Conservation (phyloP, 1,139 yeast genomes). For the Arxiozyma telluris region DNA sequence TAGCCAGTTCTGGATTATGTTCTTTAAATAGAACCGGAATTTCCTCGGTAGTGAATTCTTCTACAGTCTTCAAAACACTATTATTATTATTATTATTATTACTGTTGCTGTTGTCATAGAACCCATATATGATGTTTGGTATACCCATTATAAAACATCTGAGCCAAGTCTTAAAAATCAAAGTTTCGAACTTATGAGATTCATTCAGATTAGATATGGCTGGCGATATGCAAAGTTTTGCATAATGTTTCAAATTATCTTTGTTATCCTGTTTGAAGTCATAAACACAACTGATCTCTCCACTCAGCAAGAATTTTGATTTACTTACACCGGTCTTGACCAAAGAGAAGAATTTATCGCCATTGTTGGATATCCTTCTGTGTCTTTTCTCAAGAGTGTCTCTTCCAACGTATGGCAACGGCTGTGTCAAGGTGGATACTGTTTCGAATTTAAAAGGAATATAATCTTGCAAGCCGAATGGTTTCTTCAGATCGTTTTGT, state of each 20-base stretch:
- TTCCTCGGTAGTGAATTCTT: constrained; percentile 68
- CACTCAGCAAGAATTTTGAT: constrained; percentile 62
- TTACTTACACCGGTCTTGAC: constrained; percentile 80
- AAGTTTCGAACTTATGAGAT: constrained; percentile 50
- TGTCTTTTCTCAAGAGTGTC: constrained; percentile 55
- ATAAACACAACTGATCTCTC: constrained; percentile 85
- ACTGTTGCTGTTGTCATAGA: constrained; percentile 50
- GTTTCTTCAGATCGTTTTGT: constrained; percentile 25
- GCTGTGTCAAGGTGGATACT: constrained; percentile 62
- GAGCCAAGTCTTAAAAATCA: constrained; percentile 78
- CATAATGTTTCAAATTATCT: constrained; percentile 60
- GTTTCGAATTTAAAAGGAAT: constrained; percentile 84
- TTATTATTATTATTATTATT: constrained; percentile 11
- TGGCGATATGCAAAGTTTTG: constrained; percentile 71
- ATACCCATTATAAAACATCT: constrained; percentile 86
- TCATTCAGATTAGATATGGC: constrained; percentile 37
- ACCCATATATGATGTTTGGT: constrained; percentile 71
- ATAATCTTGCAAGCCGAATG: constrained; percentile 38
- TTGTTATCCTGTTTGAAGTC: constrained; percentile 57
- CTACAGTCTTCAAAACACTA: constrained; percentile 54
- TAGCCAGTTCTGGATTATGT: constrained; percentile 42
- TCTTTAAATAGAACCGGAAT: constrained; percentile 50
- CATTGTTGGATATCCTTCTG: constrained; percentile 52
- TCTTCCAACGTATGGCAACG: constrained; percentile 65
- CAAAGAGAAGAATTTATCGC: constrained; percentile 69